These are phyloP conservation scores for Emericellopsis atlantica DNA, from an alignment of 2,329 filamentous ascomycete species.

Conservation along the genomic window DNA sequence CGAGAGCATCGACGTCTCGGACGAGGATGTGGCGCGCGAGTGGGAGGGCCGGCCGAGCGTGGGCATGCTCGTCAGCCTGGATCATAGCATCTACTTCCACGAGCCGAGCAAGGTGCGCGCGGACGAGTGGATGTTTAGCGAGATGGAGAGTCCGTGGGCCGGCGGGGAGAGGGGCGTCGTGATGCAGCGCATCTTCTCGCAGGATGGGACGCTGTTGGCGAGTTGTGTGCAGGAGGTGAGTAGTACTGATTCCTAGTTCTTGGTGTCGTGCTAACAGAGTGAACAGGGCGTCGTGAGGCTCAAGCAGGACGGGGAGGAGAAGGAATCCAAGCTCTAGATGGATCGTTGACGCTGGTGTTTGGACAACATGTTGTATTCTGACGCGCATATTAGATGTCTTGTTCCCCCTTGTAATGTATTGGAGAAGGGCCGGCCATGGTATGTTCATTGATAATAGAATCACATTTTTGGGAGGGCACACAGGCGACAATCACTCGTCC, in stretches of 20 bases:
- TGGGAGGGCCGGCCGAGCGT: slow-evolving; percentile 42
- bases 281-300: slow-evolving; percentile 36
- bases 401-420: too few species aligned
- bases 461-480: too few species aligned
- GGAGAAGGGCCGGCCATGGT: too few species aligned
- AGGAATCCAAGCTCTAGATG: slow-evolving; percentile 17
- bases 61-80: slow-evolving; percentile 77
- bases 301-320: slow-evolving; percentile 24
- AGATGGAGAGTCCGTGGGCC: slow-evolving; percentile 72
- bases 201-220: slow-evolving; percentile 60
- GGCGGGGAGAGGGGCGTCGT: slow-evolving; percentile 68
- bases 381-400: too few species aligned
- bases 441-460: too few species aligned
- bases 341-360: background rate
- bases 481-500: too few species aligned
- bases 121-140: slow-evolving; percentile 67
- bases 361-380: too few species aligned
- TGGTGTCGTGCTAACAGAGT: background rate
- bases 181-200: slow-evolving; percentile 58
- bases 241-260: slow-evolving; percentile 2
- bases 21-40: slow-evolving; percentile 23
- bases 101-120: slow-evolving; percentile 44
- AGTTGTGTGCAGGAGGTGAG: slow-evolving; percentile 69
- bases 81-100: slow-evolving; percentile 62
- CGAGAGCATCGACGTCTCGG: slow-evolving; percentile 19